Evolutionary conservation across 371 early-diverging fungal genomes (phyloP).

Genomic region (Mortierella sp.): DNA sequence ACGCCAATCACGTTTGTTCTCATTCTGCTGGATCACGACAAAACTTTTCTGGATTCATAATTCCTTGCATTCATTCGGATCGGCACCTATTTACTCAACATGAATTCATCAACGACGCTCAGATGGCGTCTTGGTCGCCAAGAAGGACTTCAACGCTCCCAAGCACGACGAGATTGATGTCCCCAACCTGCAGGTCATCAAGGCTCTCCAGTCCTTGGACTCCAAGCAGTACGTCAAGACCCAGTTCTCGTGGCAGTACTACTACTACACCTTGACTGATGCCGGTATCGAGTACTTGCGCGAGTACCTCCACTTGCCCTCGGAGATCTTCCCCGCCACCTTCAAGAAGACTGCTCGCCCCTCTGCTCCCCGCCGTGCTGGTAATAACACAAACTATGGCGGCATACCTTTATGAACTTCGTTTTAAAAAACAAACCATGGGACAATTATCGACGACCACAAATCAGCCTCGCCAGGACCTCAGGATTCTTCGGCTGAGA

Average conservation of each 20-base stretch:
- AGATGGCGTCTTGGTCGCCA: constrained; percentile 98
- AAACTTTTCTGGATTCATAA: neutral
- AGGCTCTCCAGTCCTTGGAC: constrained; percentile 96
- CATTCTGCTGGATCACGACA: neutral
- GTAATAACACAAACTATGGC: constrained; percentile 44
- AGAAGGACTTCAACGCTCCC: constrained; percentile 97
- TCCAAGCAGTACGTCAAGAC: constrained; percentile 96
- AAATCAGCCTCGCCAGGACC: too few relatives aligned
- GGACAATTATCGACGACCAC: too few relatives aligned
- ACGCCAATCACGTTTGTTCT: neutral
- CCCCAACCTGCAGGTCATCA: constrained; percentile 99
- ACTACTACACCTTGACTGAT: constrained; percentile 98
- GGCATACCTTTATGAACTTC: neutral
- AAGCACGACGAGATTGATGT: constrained; percentile 96
- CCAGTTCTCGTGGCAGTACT: constrained; percentile 99
- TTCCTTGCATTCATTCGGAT: neutral
- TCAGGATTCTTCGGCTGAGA: too few relatives aligned
- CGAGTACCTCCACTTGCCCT: constrained; percentile 96
- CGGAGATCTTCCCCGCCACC: constrained; percentile 97
- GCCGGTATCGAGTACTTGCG: constrained; percentile 98
- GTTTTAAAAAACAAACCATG: too few relatives aligned
- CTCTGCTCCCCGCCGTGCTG: constrained; percentile 65
- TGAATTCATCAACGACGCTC: constrained; percentile 23
- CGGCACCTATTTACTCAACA: neutral
- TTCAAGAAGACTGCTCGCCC: constrained; percentile 90